These are phyloP conservation scores for Pseudogymnoascus sp. DNA, from an alignment of 2,329 filamentous ascomycete species.

Conservation along the genomic window DNA sequence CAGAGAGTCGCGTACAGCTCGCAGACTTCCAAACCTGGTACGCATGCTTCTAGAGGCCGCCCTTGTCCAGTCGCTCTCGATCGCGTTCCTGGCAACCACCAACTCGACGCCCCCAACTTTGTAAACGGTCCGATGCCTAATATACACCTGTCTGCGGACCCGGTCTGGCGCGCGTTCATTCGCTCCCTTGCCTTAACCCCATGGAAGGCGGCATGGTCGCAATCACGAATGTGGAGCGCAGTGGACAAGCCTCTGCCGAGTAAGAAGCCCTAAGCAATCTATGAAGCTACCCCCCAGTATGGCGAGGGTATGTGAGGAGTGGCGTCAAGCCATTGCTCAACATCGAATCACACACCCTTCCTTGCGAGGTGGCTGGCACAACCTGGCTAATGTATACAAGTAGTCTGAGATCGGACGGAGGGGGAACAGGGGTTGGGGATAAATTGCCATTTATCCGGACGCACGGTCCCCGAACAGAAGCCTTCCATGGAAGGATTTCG, in stretches of 20 bases:
- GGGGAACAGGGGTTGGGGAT: not conserved
- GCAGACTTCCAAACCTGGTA: not conserved
- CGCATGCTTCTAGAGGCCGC: not conserved
- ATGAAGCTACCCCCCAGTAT: not conserved
- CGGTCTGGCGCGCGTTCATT: not conserved
- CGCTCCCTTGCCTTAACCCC: not conserved
- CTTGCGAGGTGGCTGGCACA: not conserved
- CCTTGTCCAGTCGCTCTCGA: not conserved
- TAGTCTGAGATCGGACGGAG: conserved; percentile 5
- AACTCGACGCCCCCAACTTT: not conserved
- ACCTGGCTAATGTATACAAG: not conserved
- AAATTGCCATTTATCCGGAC: not conserved
- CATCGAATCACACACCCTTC: not conserved
- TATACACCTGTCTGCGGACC: not conserved
- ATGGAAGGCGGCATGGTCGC: not conserved
- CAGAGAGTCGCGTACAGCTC: not conserved
- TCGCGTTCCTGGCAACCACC: not conserved
- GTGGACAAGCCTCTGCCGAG: conserved; percentile 5
- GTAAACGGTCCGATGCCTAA: conserved; percentile 6
- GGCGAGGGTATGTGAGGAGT: not conserved
- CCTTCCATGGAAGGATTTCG: not conserved
- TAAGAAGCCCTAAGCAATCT: conserved; percentile 1
- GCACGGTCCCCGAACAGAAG: conserved; percentile 7
- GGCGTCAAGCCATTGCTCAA: not conserved
- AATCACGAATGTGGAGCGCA: not conserved